A percentile compares a stretch with the other conserved stretches of the same genome.
Evolutionary conservation across 2,329 filamentous ascomycete species (phyloP).

Genomic region (Aspergillus sp.): DNA sequence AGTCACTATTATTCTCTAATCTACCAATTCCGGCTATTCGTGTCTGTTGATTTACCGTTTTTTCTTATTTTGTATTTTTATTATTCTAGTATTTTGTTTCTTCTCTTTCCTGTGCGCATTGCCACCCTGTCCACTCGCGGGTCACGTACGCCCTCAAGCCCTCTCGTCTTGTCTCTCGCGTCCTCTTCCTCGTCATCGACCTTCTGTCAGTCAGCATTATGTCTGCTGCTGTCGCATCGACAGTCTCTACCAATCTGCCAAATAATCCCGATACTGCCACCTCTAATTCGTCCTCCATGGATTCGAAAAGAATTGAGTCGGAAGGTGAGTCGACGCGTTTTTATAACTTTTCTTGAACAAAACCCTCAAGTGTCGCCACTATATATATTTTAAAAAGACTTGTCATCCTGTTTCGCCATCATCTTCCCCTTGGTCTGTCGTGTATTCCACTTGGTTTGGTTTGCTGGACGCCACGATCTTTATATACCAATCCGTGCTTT

Average conservation of each 20-base stretch:
- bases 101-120: slow-evolving; percentile 4
- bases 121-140: slow-evolving; percentile 7
- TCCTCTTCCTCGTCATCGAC: neutral
- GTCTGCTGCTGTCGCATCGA: slow-evolving; percentile 35
- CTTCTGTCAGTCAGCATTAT: slow-evolving; percentile 16
- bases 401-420: too few species aligned
- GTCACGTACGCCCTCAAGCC: slow-evolving; percentile 11
- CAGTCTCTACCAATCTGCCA: slow-evolving; percentile 23
- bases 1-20: neutral
- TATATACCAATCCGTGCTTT: slow-evolving; percentile 12
- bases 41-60: slow-evolving; percentile 2
- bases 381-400: too few species aligned
- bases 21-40: neutral
- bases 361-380: too few species aligned
- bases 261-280: slow-evolving; percentile 15
- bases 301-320: slow-evolving; percentile 35
- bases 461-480: slow-evolving; percentile 23
- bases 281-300: slow-evolving; percentile 36
- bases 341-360: slow-evolving; percentile 8
- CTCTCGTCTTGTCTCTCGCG: neutral
- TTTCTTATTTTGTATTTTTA: slow-evolving; percentile 7
- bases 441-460: slow-evolving; percentile 8
- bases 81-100: slow-evolving; percentile 12
- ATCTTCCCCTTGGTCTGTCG: slow-evolving; percentile 1
- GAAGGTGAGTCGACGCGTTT: slow-evolving; percentile 30